Base-by-base conservation (phyloP, 305 asterid genomes). In the Petunia hybrid region DNA sequence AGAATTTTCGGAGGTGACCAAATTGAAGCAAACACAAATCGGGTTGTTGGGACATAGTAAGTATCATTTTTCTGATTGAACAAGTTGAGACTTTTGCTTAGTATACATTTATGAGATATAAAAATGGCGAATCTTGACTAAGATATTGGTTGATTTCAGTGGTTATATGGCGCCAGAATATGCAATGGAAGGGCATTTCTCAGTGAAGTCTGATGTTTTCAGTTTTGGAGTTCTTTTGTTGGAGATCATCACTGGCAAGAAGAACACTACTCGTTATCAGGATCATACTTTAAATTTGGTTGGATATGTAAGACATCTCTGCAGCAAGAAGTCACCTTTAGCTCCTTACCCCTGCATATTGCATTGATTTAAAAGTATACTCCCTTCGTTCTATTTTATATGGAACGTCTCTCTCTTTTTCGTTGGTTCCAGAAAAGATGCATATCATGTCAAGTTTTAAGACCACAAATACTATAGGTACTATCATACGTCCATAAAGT, bases 101-200 rank as follows among this genome's bases (percentile, higher is more conserved):
- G 2, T n/a, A 12, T 39, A 6, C 22, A 10, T 9, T 8, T 22
- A 22, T 22, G 0, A 22, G 31, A 0, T 22, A 22, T 22, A 22
- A 56, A 76, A 38, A 76, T 76, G 6, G 76, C 9, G 10, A 22
- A 14, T 5, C 0, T 14, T 38, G 48, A 4, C 16, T 36, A 10
- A 14, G 22, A 9, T 55, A 4, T 53, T 35, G 4, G 14, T 68
- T n/a, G 31, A 8, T 59, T 42, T 79, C 85, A 88, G 91, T 74
- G 91, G 91, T 42, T 88, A 88, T 40, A 88, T 88, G 89, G 82
- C 91, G 16, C 91, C 91, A 0, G 91, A 88, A 73, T 88, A 88
- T 62, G 91, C 91, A 82, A 85, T 86, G 91, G 85, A 78, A 42
- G 91, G 91, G 1, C 84, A 38, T 0, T 86, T 85, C 60, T 86